Conservation (phyloP, 2,329 filamentous ascomycete genomes). For the Trichothecium roseum region DNA sequence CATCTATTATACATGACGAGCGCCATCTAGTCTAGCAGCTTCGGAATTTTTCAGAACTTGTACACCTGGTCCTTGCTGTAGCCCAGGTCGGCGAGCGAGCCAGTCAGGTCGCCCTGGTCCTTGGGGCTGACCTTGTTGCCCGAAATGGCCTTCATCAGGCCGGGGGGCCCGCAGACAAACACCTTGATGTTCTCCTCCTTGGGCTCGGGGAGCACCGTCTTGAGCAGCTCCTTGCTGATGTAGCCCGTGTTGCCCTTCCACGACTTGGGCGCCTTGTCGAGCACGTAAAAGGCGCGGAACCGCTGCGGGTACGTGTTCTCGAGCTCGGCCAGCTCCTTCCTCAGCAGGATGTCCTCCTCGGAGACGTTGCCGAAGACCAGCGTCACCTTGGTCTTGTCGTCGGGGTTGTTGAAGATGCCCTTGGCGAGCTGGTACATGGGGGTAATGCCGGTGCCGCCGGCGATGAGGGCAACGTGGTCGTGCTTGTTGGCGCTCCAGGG, state of each 20-base stretch:
- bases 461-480: constrained; percentile 74
- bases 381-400: constrained; percentile 96
- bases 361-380: constrained; percentile 84
- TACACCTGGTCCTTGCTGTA: constrained; percentile 68
- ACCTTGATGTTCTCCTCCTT: constrained; percentile 90
- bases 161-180: constrained; percentile 90
- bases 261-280: constrained; percentile 72
- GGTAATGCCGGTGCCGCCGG: constrained; percentile 94
- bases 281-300: constrained; percentile 89
- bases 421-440: constrained; percentile 95
- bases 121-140: constrained; percentile 83
- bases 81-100: constrained; percentile 73
- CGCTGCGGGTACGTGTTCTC: constrained; percentile 94
- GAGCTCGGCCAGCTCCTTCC: constrained; percentile 71
- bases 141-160: constrained; percentile 85
- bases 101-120: constrained; percentile 85
- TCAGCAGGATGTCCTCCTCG: constrained; percentile 86
- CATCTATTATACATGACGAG: no score
- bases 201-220: constrained; percentile 89
- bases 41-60: constrained; percentile 58
- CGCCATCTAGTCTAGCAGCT: no score
- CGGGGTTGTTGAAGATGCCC: constrained; percentile 89
- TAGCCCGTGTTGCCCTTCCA: constrained; percentile 71
- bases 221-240: constrained; percentile 84
- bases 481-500: constrained; percentile 86